Conservation (phyloP, 2,329 filamentous ascomycete species). For the Sordariomycetes sp. region DNA sequence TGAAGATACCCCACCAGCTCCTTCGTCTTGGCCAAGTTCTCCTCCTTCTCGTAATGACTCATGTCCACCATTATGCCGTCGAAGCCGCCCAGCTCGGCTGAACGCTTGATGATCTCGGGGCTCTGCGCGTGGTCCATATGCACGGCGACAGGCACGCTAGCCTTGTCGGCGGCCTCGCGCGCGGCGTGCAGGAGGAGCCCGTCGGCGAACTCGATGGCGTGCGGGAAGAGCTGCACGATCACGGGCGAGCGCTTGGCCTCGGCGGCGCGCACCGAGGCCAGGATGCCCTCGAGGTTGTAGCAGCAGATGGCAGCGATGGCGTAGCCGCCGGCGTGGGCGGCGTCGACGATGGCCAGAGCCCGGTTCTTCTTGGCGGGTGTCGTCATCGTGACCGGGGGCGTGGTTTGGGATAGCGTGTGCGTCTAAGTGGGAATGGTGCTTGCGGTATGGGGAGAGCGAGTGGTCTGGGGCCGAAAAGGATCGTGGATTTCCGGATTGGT, state of each 20-base stretch:
- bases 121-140: slow-evolving; percentile 60
- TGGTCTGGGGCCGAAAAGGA: too few relatives aligned
- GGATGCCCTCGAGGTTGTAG: slow-evolving; percentile 59
- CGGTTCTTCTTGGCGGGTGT: slow-evolving; percentile 9
- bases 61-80: slow-evolving; percentile 72
- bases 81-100: slow-evolving; percentile 42
- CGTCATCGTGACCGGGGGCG: background rate
- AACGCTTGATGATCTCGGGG: slow-evolving; percentile 44
- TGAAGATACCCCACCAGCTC: slow-evolving; percentile 53
- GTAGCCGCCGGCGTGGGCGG: slow-evolving; percentile 42
- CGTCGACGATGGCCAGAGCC: slow-evolving; percentile 33
- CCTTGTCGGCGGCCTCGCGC: slow-evolving; percentile 38
- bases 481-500: too few relatives aligned
- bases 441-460: background rate
- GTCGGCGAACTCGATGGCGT: slow-evolving; percentile 21
- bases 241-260: slow-evolving; percentile 55
- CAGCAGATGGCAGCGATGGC: slow-evolving; percentile 33
- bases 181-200: slow-evolving; percentile 26
- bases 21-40: slow-evolving; percentile 54
- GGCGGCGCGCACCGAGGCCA: slow-evolving; percentile 56
- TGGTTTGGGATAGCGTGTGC: background rate
- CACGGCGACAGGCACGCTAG: slow-evolving; percentile 47
- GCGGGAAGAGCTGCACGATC: slow-evolving; percentile 63
- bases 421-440: background rate
- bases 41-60: slow-evolving; percentile 59